A percentile compares a stretch with the other conserved stretches of the same genome.
Conservation (phyloP, 2,329 filamentous ascomycete genomes). For the Fusarium continuum region DNA sequence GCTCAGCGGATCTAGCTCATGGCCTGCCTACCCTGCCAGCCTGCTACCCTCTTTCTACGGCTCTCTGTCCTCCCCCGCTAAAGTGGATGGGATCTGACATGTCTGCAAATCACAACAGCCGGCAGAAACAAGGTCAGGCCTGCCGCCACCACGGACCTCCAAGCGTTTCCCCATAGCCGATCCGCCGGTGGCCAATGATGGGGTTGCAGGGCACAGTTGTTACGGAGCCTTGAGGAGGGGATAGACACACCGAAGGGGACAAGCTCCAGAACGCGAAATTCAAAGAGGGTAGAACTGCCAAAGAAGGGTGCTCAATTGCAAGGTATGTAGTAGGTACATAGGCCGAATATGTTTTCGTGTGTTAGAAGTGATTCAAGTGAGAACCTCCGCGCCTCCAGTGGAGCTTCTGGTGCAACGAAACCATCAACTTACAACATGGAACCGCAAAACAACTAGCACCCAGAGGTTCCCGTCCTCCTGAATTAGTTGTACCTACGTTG, state of each 20-base stretch:
- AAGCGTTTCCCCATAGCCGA: conserved; percentile 42
- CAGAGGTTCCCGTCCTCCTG: neutral
- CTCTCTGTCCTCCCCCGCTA: conserved; percentile 24
- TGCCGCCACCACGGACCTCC: conserved; percentile 27
- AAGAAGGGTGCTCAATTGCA: conserved; percentile 1
- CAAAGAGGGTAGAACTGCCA: conserved; percentile 1
- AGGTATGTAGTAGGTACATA: conserved; percentile 2
- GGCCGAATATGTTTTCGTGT: neutral
- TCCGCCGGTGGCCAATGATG: conserved; percentile 39
- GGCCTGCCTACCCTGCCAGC: conserved; percentile 21
- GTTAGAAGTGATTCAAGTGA: neutral
- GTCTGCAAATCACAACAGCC: conserved; percentile 41
- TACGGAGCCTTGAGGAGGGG: conserved; percentile 15
- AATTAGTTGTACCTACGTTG: neutral
- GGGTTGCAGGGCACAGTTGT: neutral
- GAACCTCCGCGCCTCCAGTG: too few relatives aligned
- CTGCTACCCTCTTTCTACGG: conserved; percentile 25
- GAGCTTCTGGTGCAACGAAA: conserved; percentile 9
- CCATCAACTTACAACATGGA: too few relatives aligned
- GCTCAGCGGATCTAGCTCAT: conserved; percentile 13
- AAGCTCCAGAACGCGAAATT: conserved; percentile 24
- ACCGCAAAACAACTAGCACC: too few relatives aligned
- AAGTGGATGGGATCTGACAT: conserved; percentile 35
- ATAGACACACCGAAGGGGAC: conserved; percentile 17
- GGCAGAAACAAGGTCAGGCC: conserved; percentile 28